These are phyloP conservation scores for Ploettnerulaceae sp. DNA, from an alignment of 2,329 filamentous ascomycete species.

Conservation along the genomic window DNA sequence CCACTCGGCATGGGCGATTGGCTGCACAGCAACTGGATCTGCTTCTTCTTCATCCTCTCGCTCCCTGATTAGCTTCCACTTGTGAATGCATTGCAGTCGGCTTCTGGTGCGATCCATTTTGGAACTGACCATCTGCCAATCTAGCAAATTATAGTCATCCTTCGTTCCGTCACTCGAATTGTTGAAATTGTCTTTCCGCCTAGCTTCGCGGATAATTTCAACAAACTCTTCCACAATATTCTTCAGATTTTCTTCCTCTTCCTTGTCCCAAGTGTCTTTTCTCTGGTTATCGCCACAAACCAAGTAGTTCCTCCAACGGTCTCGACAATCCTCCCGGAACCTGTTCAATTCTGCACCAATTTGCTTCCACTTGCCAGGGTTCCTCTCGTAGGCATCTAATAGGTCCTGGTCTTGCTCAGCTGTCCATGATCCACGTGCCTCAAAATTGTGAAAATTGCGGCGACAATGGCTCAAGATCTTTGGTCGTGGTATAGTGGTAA, in stretches of 20 bases:
- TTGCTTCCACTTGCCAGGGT: constrained; percentile 50
- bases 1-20: constrained; percentile 37
- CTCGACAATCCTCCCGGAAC: constrained; percentile 59
- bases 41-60: constrained; percentile 28
- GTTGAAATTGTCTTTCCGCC: constrained; percentile 23
- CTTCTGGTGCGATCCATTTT: constrained; percentile 58
- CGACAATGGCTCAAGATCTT: constrained; percentile 54
- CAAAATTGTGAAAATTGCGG: constrained; percentile 61
- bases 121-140: constrained; percentile 61
- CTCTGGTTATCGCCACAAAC: constrained; percentile 49
- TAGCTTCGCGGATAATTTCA: constrained; percentile 41
- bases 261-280: constrained; percentile 53
- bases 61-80: constrained; percentile 49
- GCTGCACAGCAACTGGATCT: constrained; percentile 14
- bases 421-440: constrained; percentile 55
- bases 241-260: constrained; percentile 46
- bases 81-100: constrained; percentile 61
- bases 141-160: constrained; percentile 49
- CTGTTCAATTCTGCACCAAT: constrained; percentile 61
- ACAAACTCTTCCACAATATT: constrained; percentile 50
- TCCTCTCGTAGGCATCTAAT: constrained; percentile 41
- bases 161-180: constrained; percentile 36
- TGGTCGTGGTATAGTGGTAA: constrained; percentile 47
- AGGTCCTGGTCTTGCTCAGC: constrained; percentile 54
- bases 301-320: constrained; percentile 66